Evolutionary conservation across 179 eudicot species (phyloP), one percentile per base, ranked within the genome.

Genomic region (Actinidia polygama): DNA sequence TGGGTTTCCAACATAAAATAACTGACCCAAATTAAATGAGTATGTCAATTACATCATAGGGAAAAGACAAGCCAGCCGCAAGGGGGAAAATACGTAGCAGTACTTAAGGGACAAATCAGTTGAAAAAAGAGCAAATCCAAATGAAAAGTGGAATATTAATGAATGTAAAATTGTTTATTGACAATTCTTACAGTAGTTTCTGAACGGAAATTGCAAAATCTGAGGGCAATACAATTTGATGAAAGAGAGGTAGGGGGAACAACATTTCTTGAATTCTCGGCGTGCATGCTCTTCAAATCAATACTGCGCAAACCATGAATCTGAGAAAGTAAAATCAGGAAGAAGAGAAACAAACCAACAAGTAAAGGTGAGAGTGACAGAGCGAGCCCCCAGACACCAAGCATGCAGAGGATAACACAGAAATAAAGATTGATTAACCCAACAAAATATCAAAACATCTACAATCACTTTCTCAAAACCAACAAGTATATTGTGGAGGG

Each of bases 241-340:
- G 92, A 89, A 74, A 98, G 98, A 59, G 98, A 96, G 30, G 89
- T 91, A 40, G 94, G 90, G 79, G 95, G 91, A 81, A 95, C 86
- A 61, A 93, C 89, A 89, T 93, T 86, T 77, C 89, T 86, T 77
- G 85, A 82, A 87, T 92, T 85, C 91, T 93, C 98, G 24, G 92
- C 87, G 47, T 96, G 98, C 93, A 96, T 84, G 87, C 96, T 89
- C 95, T 91, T 93, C 92, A 96, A 91, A 89, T 96, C 87, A 88
- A 96, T 91, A 91, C 99, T 96, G 99, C 88, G 91, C 95, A 92
- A 94, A 91, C 78, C 91, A 93, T 81, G 90, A 93, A 86, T 90
- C 93, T 91, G 91, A 92, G 98, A 88, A 90, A 83, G 85, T 84
- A 87, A 91, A 85, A 84, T 71, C 79, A 85, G 81, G 77, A 75